phyloP scores from a whole-genome alignment of 768 basidiomycete genomes.

The Nidularia pulvinata region DNA sequence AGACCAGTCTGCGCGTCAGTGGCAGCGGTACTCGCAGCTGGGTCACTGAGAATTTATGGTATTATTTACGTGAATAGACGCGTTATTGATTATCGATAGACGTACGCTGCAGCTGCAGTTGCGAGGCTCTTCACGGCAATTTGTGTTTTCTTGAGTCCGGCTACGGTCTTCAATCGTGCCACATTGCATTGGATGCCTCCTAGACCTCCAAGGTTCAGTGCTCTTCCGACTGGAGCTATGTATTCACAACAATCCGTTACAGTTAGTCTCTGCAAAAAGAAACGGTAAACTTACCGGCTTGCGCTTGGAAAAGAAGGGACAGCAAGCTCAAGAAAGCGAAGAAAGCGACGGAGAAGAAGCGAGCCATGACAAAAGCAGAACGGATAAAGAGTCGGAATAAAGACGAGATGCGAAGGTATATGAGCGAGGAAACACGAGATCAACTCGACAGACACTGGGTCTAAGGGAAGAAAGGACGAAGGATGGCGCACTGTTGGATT shows the following conservation, averaged over 20 bases:
- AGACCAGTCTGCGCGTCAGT: conserved; percentile 15
- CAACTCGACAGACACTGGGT: conserved; percentile 14
- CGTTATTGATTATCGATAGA: not conserved
- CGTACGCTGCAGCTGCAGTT: conserved; percentile 11
- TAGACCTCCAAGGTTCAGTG: conserved; percentile 4
- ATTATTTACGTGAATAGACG: not conserved
- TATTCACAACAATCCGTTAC: not conserved
- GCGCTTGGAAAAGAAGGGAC: not conserved
- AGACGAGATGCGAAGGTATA: not conserved
- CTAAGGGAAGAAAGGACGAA: conserved; percentile 4
- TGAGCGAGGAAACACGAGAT: conserved; percentile 5
- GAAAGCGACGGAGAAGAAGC: conserved; percentile 10
- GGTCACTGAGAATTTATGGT: conserved; percentile 10
- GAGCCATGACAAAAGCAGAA: conserved; percentile 18
- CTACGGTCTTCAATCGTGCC: conserved; percentile 18
- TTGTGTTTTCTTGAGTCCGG: conserved; percentile 14
- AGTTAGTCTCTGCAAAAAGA: not conserved
- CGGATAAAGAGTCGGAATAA: not conserved
- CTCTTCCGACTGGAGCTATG: conserved; percentile 4
- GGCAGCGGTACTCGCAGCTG: conserved; percentile 14
- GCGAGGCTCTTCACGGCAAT: conserved; percentile 15
- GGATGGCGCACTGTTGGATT: not conserved
- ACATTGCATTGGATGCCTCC: conserved; percentile 14
- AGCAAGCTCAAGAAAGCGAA: conserved; percentile 4
- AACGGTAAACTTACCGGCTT: not conserved